phyloP scores from a whole-genome alignment of 2,329 filamentous ascomycete genomes.

The Graphium sp. region DNA sequence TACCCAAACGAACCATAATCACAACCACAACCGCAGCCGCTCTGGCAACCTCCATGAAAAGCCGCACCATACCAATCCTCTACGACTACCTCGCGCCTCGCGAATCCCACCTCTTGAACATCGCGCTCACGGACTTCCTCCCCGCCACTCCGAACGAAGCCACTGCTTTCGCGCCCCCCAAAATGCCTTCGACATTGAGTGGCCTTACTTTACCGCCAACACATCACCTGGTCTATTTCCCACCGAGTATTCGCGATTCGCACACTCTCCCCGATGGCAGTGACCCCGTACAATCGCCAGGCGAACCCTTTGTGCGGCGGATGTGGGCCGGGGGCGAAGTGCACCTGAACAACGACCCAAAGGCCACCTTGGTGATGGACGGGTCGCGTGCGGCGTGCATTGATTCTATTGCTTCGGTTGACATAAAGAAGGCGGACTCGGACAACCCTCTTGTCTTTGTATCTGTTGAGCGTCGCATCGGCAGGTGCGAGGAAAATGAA shows the following conservation, averaged over 20 bases:
- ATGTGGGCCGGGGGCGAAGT: constrained; percentile 1
- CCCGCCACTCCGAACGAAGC: background rate
- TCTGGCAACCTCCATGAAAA: constrained; percentile 1
- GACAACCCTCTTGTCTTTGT: constrained; percentile 1
- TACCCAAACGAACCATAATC: too few species aligned
- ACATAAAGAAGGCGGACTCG: background rate
- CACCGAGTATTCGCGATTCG: background rate
- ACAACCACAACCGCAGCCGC: too few species aligned
- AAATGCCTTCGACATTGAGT: background rate
- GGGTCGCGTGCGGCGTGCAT: background rate
- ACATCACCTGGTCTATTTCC: constrained; percentile 1
- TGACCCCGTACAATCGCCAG: background rate
- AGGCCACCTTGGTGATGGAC: background rate
- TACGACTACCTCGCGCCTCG: constrained; percentile 1
- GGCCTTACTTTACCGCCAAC: background rate
- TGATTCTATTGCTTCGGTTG: background rate
- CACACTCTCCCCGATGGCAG: background rate
- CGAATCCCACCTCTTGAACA: constrained; percentile 1
- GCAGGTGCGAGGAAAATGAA: background rate
- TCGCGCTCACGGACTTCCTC: background rate
- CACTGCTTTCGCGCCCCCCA: background rate
- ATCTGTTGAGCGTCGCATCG: constrained; percentile 1
- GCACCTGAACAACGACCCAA: background rate
- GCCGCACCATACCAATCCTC: background rate
- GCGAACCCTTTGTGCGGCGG: background rate